phyloP scores from a whole-genome alignment of 768 basidiomycete genomes.

The Cystofilobasidium macerans region DNA sequence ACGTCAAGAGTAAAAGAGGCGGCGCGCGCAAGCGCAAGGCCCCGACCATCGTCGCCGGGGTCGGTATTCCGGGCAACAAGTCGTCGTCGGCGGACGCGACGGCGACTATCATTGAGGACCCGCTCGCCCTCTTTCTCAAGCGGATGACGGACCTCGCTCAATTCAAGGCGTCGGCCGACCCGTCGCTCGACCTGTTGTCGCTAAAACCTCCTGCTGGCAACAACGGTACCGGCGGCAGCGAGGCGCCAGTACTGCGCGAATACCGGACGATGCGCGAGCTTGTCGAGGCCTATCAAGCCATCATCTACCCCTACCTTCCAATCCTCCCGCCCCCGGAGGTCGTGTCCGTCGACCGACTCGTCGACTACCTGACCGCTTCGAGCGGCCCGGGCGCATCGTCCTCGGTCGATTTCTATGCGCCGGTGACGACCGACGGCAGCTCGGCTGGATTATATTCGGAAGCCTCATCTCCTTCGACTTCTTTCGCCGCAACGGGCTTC shows the following conservation, averaged over 20 bases:
- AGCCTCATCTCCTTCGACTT: not conserved
- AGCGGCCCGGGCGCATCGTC: not conserved
- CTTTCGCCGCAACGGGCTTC: not conserved
- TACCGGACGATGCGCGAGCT: conserved; percentile 3
- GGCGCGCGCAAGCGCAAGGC: conserved; percentile 18
- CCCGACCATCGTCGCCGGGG: not conserved
- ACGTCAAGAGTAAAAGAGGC: conserved; percentile 17
- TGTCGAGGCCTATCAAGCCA: conserved; percentile 6
- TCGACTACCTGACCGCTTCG: conserved; percentile 1
- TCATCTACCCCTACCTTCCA: conserved; percentile 17
- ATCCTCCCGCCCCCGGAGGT: conserved; percentile 11
- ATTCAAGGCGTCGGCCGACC: conserved; percentile 2
- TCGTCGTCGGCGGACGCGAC: not conserved
- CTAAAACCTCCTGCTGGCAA: too few relatives aligned
- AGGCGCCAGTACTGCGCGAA: not conserved
- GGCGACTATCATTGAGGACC: not conserved
- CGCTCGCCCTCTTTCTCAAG: conserved; percentile 13
- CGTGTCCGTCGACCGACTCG: not conserved
- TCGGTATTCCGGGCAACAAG: too few relatives aligned
- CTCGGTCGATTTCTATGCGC: not conserved
- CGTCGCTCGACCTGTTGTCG: not conserved
- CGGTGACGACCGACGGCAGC: too few relatives aligned
- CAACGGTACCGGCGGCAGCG: not conserved
- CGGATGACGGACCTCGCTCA: conserved; percentile 5
- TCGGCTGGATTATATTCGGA: not conserved